A percentile compares a stretch with the other conserved stretches of the same genome.
phyloP scores from a whole-genome alignment of 345 rosid species.

The Populus deltoides region DNA sequence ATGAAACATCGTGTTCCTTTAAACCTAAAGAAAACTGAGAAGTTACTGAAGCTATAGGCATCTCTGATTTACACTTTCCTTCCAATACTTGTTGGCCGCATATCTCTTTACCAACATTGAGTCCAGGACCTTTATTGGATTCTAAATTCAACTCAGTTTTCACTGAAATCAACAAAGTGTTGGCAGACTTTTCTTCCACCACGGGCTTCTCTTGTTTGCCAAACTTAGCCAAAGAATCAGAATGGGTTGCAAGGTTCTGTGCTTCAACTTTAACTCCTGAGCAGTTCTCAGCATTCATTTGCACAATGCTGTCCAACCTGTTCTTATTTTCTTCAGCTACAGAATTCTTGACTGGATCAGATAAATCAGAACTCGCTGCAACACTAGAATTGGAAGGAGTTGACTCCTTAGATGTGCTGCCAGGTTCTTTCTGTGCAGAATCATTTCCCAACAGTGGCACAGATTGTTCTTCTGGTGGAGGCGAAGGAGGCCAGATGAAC shows the following conservation, averaged over 20 bases:
- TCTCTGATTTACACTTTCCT: constrained; percentile 24
- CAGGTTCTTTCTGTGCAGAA: constrained; percentile 18
- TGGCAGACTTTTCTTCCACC: constrained; percentile 22
- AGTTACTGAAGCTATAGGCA: constrained; percentile 25
- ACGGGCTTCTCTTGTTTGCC: constrained; percentile 22
- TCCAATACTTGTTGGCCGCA: constrained; percentile 20
- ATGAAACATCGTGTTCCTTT: constrained; percentile 14
- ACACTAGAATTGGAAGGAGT: constrained; percentile 25
- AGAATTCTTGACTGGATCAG: constrained; percentile 20
- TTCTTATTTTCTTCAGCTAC: constrained; percentile 14
- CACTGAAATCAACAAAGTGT: constrained; percentile 5
- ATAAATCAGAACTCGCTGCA: constrained; percentile 27
- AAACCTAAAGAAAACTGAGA: constrained; percentile 36
- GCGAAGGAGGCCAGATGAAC: constrained; percentile 44
- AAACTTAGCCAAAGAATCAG: constrained; percentile 30
- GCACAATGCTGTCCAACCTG: constrained; percentile 13
- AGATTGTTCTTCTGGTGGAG: constrained; percentile 35
- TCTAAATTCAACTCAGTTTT: constrained; percentile 34
- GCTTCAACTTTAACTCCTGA: constrained; percentile 37
- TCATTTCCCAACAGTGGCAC: constrained; percentile 14
- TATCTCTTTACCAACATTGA: constrained; percentile 20
- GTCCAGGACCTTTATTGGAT: constrained; percentile 19
- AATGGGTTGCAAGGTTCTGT: constrained; percentile 12
- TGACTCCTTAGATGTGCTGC: constrained; percentile 25
- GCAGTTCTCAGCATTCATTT: background rate